These are phyloP conservation scores for Cylindrotheca closterium DNA, from an alignment of 108 stramenopile species.

Conservation along the genomic window DNA sequence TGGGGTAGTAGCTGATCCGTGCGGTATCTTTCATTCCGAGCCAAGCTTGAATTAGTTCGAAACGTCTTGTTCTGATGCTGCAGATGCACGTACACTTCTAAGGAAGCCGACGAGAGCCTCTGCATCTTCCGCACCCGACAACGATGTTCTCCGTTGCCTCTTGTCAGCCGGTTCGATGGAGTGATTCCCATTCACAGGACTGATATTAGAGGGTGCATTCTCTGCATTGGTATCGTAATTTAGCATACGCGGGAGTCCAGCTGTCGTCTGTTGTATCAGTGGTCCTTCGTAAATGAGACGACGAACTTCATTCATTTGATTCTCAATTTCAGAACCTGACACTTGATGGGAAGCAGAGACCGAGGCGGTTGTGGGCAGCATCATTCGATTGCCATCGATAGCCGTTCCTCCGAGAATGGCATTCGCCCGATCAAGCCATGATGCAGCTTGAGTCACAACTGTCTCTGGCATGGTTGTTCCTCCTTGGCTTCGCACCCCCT, in stretches of 20 bases:
- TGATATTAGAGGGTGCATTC: neutral
- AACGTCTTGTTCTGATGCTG: constrained; percentile 32
- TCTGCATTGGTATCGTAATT: neutral
- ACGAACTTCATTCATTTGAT: constrained; percentile 73
- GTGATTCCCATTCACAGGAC: neutral
- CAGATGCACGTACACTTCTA: constrained; percentile 54
- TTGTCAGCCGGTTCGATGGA: constrained; percentile 41
- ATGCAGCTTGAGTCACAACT: constrained; percentile 59
- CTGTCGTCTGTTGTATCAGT: constrained; percentile 50
- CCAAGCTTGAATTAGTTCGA: constrained; percentile 2
- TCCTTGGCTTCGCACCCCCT: neutral
- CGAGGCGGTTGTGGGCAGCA: neutral
- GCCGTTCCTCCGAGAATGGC: constrained; percentile 38
- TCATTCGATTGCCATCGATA: neutral
- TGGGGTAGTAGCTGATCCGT: too few species aligned
- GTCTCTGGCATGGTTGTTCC: constrained; percentile 15
- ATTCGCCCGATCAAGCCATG: constrained; percentile 75
- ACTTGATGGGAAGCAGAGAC: neutral
- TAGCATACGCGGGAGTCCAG: constrained; percentile 37
- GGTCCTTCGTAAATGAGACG: constrained; percentile 70
- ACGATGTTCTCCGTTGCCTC: constrained; percentile 23
- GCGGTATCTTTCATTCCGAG: too few species aligned
- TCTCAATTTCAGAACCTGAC: constrained; percentile 28
- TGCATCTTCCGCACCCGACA: constrained; percentile 60
- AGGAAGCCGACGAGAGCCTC: constrained; percentile 77